Evolutionary conservation across 176 grass and related monocot species (phyloP).

Genomic region (Alloteropsis semialata): DNA sequence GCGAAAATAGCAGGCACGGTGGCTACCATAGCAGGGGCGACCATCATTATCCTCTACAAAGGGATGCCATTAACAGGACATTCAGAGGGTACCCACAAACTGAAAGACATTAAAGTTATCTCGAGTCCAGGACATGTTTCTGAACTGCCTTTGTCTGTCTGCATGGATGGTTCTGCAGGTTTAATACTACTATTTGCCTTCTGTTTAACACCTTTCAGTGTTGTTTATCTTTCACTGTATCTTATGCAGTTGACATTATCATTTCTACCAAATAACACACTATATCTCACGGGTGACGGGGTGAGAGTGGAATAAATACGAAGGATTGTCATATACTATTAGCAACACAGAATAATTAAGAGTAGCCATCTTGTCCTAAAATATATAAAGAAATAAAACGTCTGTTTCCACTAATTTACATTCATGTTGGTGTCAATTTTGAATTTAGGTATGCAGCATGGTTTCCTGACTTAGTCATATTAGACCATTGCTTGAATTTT

Average conservation of each 20-base stretch:
- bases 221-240: too few species aligned
- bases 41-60: conserved; percentile 3
- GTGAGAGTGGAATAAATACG: conserved; percentile 2
- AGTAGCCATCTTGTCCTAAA: too few species aligned
- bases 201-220: neutral
- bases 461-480: too few species aligned
- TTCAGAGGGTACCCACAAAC: neutral
- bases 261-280: too few species aligned
- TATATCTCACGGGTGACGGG: neutral
- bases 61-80: neutral
- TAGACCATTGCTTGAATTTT: too few species aligned
- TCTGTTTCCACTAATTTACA: too few species aligned
- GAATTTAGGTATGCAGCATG: too few species aligned
- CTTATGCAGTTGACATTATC: too few species aligned
- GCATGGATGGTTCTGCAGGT: conserved; percentile 21
- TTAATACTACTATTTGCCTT: neutral
- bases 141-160: neutral
- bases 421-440: too few species aligned
- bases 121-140: neutral
- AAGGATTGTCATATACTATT: too few species aligned
- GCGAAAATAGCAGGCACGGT: neutral
- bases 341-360: too few species aligned
- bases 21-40: conserved; percentile 7
- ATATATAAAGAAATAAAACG: too few species aligned
- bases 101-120: neutral